These are phyloP conservation scores for Debaryomyces fabryi DNA, from an alignment of 1,139 yeast genomes.

Conservation along the genomic window DNA sequence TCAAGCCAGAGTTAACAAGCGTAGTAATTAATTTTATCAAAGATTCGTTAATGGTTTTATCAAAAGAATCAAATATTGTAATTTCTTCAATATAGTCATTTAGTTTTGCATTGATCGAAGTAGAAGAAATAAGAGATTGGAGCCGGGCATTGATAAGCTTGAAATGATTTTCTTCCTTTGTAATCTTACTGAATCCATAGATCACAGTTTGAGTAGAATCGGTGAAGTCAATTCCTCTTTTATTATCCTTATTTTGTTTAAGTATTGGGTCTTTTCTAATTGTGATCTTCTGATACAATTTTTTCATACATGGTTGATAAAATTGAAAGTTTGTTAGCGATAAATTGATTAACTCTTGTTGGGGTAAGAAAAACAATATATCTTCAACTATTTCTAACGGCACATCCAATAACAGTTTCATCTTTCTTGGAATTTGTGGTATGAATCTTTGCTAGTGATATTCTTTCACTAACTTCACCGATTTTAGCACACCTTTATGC, in stretches of 20 bases:
- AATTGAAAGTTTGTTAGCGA: slow-evolving; percentile 39
- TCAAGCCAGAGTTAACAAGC: slow-evolving; percentile 10
- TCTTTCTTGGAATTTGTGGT: neutral
- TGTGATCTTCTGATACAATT: slow-evolving; percentile 33
- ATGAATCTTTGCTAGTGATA: neutral
- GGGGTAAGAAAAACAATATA: slow-evolving; percentile 34
- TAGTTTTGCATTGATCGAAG: slow-evolving; percentile 32
- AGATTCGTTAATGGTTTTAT: neutral
- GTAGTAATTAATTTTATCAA: slow-evolving; percentile 5
- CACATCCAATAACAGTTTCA: slow-evolving; percentile 15
- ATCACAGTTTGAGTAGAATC: slow-evolving; percentile 12
- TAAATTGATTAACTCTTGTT: slow-evolving; percentile 36
- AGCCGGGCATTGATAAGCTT: slow-evolving; percentile 36
- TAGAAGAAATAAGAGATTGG: slow-evolving; percentile 27
- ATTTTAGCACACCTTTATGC: neutral
- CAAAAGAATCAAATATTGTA: slow-evolving; percentile 21
- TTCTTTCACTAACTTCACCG: neutral
- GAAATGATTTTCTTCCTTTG: slow-evolving; percentile 20
- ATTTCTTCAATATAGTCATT: slow-evolving; percentile 26
- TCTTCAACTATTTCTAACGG: slow-evolving; percentile 19
- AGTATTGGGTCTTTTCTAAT: slow-evolving; percentile 29
- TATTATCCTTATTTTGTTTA: slow-evolving; percentile 10
- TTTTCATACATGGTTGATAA: slow-evolving; percentile 37
- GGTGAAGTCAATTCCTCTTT: slow-evolving; percentile 11
- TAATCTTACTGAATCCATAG: slow-evolving; percentile 11